Conservation (phyloP, 306 rosid genomes). For the Casuarina equisetifolia region DNA sequence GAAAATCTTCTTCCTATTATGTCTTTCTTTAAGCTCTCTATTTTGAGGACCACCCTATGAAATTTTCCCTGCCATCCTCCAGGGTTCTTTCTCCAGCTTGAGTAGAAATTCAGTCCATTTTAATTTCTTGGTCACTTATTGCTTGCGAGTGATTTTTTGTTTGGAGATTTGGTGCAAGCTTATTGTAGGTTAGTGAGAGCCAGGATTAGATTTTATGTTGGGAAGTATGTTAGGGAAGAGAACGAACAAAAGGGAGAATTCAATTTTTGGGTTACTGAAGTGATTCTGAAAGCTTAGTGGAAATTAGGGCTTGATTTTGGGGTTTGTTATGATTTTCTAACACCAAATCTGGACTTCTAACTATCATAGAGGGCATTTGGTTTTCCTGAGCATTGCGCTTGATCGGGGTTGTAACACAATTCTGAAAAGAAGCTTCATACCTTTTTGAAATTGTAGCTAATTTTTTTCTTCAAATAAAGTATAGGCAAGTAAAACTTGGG, state of each 20-base stretch:
- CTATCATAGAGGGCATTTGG: neutral
- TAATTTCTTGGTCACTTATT: neutral
- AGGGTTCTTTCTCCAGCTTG: neutral
- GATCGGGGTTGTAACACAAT: neutral
- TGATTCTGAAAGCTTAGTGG: neutral
- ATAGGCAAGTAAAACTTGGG: neutral
- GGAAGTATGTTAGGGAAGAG: neutral
- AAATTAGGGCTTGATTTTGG: neutral
- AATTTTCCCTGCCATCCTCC: neutral
- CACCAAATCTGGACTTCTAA: neutral
- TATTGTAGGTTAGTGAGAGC: too few relatives aligned
- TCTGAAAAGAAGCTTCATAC: neutral
- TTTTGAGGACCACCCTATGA: neutral
- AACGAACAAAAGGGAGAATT: neutral
- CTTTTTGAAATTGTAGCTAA: neutral
- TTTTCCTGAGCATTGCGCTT: neutral
- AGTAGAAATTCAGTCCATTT: neutral
- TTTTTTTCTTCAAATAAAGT: neutral
- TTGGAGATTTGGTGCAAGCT: neutral
- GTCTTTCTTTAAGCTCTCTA: neutral
- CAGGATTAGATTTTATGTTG: neutral
- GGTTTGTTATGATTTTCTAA: neutral
- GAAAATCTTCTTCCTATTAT: neutral
- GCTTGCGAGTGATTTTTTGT: constrained; percentile 1
- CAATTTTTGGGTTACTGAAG: neutral